Evolutionary conservation across 2,329 filamentous ascomycete species (phyloP).

Genomic region (Mariannaea elegans): DNA sequence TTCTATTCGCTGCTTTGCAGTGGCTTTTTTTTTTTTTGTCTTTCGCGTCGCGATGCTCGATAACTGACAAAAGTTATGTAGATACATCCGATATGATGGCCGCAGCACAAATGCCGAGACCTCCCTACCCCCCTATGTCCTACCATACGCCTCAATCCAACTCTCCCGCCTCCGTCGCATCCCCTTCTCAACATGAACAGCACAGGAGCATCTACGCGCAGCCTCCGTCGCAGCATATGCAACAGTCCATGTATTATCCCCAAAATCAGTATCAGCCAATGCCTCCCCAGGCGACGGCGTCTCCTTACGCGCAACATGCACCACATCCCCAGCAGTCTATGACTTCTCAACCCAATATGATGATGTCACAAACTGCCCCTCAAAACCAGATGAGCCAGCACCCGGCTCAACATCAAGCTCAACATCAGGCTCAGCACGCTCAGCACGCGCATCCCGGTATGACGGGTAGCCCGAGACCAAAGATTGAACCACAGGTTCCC

Average conservation of each 20-base stretch:
- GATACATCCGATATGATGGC: slow-evolving; percentile 75
- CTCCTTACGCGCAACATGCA: slow-evolving; percentile 68
- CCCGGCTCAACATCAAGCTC: slow-evolving; percentile 59
- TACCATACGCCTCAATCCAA: slow-evolving; percentile 97
- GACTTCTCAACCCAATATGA: slow-evolving; percentile 71
- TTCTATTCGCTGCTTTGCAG: slow-evolving; percentile 2
- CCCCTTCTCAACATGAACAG: slow-evolving; percentile 87
- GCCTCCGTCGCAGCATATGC: slow-evolving; percentile 79
- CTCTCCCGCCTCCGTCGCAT: slow-evolving; percentile 92
- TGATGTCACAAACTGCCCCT: slow-evolving; percentile 69
- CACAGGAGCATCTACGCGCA: slow-evolving; percentile 88
- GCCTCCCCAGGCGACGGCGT: slow-evolving; percentile 67
- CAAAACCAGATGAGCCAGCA: slow-evolving; percentile 69
- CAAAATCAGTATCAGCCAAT: slow-evolving; percentile 73
- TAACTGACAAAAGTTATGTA: slow-evolving; percentile 41
- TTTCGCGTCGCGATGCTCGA: slow-evolving; percentile 18
- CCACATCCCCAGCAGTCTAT: slow-evolving; percentile 63
- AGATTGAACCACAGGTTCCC: slow-evolving; percentile 70
- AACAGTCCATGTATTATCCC: slow-evolving; percentile 81
- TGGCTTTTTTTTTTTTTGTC: slow-evolving; percentile 6
- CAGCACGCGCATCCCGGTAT: slow-evolving; percentile 64
- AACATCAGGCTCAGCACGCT: not conserved
- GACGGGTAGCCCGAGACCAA: slow-evolving; percentile 69
- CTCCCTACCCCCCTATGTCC: slow-evolving; percentile 84
- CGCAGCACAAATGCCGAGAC: slow-evolving; percentile 73